Evolutionary conservation across 495 filamentous ascomycete genomes (phyloP), one percentile per base, ranked within the genome.

Genomic region (Cenococcum geophilum): DNA sequence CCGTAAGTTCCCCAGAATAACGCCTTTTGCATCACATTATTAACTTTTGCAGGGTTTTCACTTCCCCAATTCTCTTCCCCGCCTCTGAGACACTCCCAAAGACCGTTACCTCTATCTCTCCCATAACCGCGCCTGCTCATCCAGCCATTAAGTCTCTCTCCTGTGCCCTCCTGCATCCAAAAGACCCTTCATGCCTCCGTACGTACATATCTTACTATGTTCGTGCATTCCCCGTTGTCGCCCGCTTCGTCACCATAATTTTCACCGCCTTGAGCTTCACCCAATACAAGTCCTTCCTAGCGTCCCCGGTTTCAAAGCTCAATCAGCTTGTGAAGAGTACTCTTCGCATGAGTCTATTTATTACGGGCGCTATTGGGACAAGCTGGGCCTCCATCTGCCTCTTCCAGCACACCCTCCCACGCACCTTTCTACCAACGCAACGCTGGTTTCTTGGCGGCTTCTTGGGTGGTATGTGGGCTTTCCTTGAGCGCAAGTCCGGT

Each of bases 131-230:
- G 0, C 82, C 86, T 34, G 92, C 92, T 1, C 92, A 96, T 69
- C 92, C 92, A 8, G 80, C 86, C 25, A 92, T 95, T 70, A 82
- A 80, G 2, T 84, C 80, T 48, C 82, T 97, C 34, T 90, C 89
- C 55, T 98, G 93, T 75, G 93, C 93, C 1, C 78, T 92, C 20
- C 82, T 97, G n/a, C 93, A 98, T 72, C 92, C 93, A 0, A 75
- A 80, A 21, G 87, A 91, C 63, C 91, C 93, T 3, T 92, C 86
- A 60, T 98, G 93, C 76, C 78, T 83, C 25, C 87, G 86, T 18
- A 92, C 90, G 1, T 92, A 91, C 76, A 70, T 96, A 42, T 86
- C 87, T 55, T 89, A 91, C 72, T 87, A 88, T 77, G 79, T 95
- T 40, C 83, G 81, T 40, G 85, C 88, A 37, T 91, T 95, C 72